A percentile compares a stretch with the other conserved stretches of the same genome.
These are phyloP conservation scores for Trichoderma asperellum DNA, from an alignment of 2,329 filamentous ascomycete species.

Conservation along the genomic window DNA sequence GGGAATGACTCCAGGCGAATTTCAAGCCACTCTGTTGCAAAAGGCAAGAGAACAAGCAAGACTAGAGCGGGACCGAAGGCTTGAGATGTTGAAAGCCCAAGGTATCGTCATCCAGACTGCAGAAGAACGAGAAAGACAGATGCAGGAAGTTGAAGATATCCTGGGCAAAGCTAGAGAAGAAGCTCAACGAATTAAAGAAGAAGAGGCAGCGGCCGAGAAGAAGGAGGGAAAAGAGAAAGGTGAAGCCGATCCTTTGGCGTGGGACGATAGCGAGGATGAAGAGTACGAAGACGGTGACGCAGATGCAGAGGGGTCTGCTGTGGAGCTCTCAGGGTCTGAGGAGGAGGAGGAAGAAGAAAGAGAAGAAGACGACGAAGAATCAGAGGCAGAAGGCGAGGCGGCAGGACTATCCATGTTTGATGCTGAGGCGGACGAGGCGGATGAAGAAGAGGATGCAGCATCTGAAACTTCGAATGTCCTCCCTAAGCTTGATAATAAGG, in stretches of 20 bases:
- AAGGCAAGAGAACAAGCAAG: conserved; percentile 81
- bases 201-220: conserved; percentile 75
- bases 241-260: conserved; percentile 55
- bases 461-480: conserved; percentile 38
- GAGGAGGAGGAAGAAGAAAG: conserved; percentile 45
- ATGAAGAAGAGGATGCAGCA: conserved; percentile 41
- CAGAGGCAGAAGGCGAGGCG: conserved; percentile 37
- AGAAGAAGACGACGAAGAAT: conserved; percentile 36
- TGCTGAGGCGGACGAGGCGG: conserved; percentile 40
- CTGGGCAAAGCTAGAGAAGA: conserved; percentile 83
- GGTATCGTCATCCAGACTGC: conserved; percentile 81
- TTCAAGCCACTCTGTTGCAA: conserved; percentile 69
- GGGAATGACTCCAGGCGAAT: conserved; percentile 69
- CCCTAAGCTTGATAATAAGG: conserved; percentile 37
- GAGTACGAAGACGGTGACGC: conserved; percentile 50
- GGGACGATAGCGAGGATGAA: conserved; percentile 62
- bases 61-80: conserved; percentile 73
- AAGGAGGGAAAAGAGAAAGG: conserved; percentile 58
- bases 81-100: conserved; percentile 76
- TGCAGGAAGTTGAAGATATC: conserved; percentile 84
- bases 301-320: conserved; percentile 45
- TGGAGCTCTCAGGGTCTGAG: conserved; percentile 53
- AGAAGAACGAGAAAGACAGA: conserved; percentile 82
- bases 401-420: conserved; percentile 41
- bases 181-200: conserved; percentile 71